Evolutionary conservation across 495 filamentous ascomycete genomes (phyloP).

Genomic region (Platismatia glauca): DNA sequence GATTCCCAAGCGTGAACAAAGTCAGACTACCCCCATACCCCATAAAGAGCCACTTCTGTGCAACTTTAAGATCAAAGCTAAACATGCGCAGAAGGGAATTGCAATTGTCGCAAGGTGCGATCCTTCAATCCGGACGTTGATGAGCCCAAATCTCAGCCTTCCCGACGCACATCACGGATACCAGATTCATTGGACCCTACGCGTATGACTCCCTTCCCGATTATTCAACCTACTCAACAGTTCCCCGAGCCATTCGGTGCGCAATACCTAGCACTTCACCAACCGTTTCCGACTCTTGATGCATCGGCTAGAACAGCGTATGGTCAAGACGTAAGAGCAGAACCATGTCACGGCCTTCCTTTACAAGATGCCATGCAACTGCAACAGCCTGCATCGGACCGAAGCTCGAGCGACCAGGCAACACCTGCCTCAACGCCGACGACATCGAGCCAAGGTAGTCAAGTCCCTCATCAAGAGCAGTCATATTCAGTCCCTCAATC

Average conservation of each 20-base stretch:
- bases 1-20: constrained; percentile 38
- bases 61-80: background rate
- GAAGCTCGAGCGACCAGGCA: background rate
- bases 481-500: background rate
- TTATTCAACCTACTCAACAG: background rate
- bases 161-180: background rate
- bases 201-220: background rate
- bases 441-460: background rate
- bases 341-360: background rate
- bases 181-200: background rate
- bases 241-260: background rate
- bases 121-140: background rate
- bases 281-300: background rate
- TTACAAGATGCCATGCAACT: background rate
- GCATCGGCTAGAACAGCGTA: background rate
- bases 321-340: background rate
- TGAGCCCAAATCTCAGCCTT: no score
- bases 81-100: background rate
- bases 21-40: background rate
- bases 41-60: background rate
- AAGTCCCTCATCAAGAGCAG: background rate
- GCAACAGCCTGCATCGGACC: background rate
- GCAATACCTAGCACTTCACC: background rate
- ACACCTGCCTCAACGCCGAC: background rate
- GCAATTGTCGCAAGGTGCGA: background rate